phyloP scores from a whole-genome alignment of 1,284 basidiomycete genomes.

The Moesziomyces antarcticus region DNA sequence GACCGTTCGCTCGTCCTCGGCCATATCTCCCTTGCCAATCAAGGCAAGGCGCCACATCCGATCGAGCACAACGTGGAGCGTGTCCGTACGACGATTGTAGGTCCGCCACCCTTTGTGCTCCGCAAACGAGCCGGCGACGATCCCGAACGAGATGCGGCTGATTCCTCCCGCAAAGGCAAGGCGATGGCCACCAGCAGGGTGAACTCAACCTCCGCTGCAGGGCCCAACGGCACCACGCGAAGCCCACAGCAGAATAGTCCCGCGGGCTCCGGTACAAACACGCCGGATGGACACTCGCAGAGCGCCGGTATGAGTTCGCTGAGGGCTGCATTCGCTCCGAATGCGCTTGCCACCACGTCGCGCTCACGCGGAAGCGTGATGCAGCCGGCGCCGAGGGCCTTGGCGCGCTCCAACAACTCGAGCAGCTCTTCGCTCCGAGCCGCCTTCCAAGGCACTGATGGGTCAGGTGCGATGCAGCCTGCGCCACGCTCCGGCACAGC shows the following conservation, averaged over 20 bases:
- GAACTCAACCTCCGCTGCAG: constrained; percentile 1
- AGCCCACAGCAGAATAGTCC: constrained; percentile 21
- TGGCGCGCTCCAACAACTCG: constrained; percentile 24
- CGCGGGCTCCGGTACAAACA: constrained; percentile 33
- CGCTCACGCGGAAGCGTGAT: constrained; percentile 38
- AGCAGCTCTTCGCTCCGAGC: constrained; percentile 43
- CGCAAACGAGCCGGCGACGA: constrained; percentile 2
- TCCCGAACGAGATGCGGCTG: not conserved
- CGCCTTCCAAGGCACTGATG: constrained; percentile 19
- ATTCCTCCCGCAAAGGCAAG: constrained; percentile 18
- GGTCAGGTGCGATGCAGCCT: constrained; percentile 20
- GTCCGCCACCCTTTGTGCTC: constrained; percentile 46
- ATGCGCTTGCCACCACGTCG: constrained; percentile 11
- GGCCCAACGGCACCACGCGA: constrained; percentile 6
- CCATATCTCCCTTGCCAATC: constrained; percentile 52
- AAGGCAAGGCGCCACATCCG: constrained; percentile 53
- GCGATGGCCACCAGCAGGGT: constrained; percentile 15
- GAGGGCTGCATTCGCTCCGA: constrained; percentile 35
- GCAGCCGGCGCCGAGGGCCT: constrained; percentile 34
- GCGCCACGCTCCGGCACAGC: constrained; percentile 5
- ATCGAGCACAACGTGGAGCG: constrained; percentile 63
- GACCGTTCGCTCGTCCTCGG: constrained; percentile 52
- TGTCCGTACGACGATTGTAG: constrained; percentile 60
- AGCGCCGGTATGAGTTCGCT: constrained; percentile 17
- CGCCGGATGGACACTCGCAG: constrained; percentile 30